phyloP scores from a whole-genome alignment of 2,329 filamentous ascomycete species.

The Dothistroma pini region DNA sequence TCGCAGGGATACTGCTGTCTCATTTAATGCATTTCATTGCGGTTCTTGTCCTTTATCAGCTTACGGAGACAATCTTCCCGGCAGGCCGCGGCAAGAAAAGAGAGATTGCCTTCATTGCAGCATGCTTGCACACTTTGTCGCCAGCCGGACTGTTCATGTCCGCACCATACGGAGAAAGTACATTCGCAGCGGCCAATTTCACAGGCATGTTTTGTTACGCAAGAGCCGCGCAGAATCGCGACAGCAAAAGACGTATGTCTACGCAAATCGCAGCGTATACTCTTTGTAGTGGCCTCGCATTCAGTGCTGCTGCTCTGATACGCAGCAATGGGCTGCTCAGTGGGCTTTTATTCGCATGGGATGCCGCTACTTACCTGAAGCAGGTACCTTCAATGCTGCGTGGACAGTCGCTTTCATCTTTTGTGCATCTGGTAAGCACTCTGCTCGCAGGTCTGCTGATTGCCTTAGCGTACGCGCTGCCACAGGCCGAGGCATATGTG shows the following conservation, averaged over 20 bases:
- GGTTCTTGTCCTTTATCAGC: conserved; percentile 65
- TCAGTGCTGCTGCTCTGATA: conserved; percentile 69
- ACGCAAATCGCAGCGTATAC: conserved; percentile 29
- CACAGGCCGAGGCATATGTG: conserved; percentile 71
- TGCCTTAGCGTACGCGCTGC: conserved; percentile 62
- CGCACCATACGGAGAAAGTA: conserved; percentile 76
- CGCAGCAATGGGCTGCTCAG: conserved; percentile 85
- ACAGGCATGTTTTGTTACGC: conserved; percentile 68
- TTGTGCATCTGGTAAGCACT: conserved; percentile 37
- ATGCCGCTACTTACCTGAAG: conserved; percentile 47
- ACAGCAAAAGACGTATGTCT: not conserved
- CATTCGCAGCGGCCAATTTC: conserved; percentile 76
- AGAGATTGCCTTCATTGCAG: conserved; percentile 63
- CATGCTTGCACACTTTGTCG: conserved; percentile 74
- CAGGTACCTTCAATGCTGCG: conserved; percentile 40
- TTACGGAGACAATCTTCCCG: conserved; percentile 57
- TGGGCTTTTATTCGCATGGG: conserved; percentile 69
- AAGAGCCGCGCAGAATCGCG: conserved; percentile 34
- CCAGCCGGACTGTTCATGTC: conserved; percentile 88
- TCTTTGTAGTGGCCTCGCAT: conserved; percentile 39
- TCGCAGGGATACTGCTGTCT: conserved; percentile 64
- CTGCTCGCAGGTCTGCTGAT: conserved; percentile 65
- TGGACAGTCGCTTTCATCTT: conserved; percentile 6
- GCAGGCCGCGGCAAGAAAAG: conserved; percentile 31
- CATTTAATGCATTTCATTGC: conserved; percentile 74